A percentile compares a stretch with the other conserved stretches of the same genome.
Evolutionary conservation across 2,329 filamentous ascomycete species (phyloP).

Genomic region (Monosporascus sp.): DNA sequence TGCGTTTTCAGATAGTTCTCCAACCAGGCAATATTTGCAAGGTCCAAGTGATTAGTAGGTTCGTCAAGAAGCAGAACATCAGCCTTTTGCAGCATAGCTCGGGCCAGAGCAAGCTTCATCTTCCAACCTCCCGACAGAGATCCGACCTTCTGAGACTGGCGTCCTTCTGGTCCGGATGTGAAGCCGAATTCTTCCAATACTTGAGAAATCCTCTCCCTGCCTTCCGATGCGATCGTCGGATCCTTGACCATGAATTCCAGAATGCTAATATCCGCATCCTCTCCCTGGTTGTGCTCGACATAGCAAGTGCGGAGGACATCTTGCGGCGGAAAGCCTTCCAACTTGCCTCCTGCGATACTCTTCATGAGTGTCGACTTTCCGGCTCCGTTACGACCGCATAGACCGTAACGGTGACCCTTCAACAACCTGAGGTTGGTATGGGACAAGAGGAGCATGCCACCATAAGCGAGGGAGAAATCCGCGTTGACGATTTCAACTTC

Average conservation of each 20-base stretch:
- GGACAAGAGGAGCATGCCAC: constrained; percentile 92
- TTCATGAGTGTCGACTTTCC: constrained; percentile 99
- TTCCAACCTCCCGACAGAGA: constrained; percentile 98
- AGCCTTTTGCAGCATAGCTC: constrained; percentile 95
- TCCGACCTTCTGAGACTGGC: constrained; percentile 85
- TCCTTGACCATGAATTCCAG: constrained; percentile 90
- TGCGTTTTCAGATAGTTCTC: constrained; percentile 94
- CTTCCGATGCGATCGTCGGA: constrained; percentile 75
- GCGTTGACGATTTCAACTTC: constrained; percentile 97
- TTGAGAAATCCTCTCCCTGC: constrained; percentile 72
- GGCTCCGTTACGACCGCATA: constrained; percentile 93
- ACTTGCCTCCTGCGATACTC: constrained; percentile 89
- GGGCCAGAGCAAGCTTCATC: constrained; percentile 96
- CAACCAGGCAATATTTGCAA: constrained; percentile 92
- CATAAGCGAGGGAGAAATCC: constrained; percentile 94
- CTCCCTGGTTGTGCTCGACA: constrained; percentile 98
- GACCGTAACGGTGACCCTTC: constrained; percentile 95
- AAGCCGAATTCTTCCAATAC: constrained; percentile 93
- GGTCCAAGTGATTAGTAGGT: constrained; percentile 97
- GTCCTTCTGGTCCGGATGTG: constrained; percentile 80
- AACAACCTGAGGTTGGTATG: constrained; percentile 92
- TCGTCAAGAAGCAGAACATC: constrained; percentile 96
- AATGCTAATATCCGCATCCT: constrained; percentile 94
- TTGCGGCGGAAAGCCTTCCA: constrained; percentile 92
- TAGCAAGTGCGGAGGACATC: constrained; percentile 94